These are phyloP conservation scores for Clitocybe nebularis DNA, from an alignment of 1,284 basidiomycete genomes.

Conservation along the genomic window DNA sequence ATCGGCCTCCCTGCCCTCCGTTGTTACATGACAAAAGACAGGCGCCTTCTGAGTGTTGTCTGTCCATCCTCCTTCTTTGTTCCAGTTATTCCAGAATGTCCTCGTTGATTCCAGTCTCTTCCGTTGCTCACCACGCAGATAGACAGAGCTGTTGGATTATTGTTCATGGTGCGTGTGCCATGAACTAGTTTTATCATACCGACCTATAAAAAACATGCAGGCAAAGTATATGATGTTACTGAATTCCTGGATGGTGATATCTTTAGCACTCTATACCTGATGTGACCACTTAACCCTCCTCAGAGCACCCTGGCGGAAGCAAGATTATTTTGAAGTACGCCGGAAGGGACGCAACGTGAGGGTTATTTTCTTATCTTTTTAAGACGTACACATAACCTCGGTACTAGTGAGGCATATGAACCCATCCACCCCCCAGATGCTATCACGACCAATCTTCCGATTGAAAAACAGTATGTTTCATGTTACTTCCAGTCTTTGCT, in stretches of 20 bases:
- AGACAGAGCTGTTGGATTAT: slow-evolving; percentile 87
- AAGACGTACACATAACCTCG: neutral
- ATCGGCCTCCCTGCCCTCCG: slow-evolving; percentile 7
- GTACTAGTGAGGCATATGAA: slow-evolving; percentile 65
- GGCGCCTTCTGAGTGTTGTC: neutral
- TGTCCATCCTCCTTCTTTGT: neutral
- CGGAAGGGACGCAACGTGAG: slow-evolving; percentile 35
- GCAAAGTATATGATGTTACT: slow-evolving; percentile 48
- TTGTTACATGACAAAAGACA: slow-evolving; percentile 2
- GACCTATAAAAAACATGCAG: slow-evolving; percentile 27
- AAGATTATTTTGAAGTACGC: slow-evolving; percentile 43
- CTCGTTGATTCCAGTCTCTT: slow-evolving; percentile 4
- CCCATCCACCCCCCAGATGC: slow-evolving; percentile 88
- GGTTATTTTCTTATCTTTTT: neutral
- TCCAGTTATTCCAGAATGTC: slow-evolving; percentile 1
- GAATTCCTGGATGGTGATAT: slow-evolving; percentile 18
- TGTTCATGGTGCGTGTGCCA: slow-evolving; percentile 61
- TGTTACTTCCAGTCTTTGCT: neutral
- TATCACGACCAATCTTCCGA: slow-evolving; percentile 78
- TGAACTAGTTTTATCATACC: neutral
- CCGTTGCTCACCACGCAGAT: slow-evolving; percentile 66
- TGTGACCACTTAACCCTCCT: slow-evolving; percentile 3
- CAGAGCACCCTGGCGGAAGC: slow-evolving; percentile 56
- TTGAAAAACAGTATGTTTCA: slow-evolving; percentile 63
- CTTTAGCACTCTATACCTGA: neutral